These are phyloP conservation scores for Didymella lethalis DNA, from an alignment of 2,329 filamentous ascomycete genomes.

Conservation along the genomic window DNA sequence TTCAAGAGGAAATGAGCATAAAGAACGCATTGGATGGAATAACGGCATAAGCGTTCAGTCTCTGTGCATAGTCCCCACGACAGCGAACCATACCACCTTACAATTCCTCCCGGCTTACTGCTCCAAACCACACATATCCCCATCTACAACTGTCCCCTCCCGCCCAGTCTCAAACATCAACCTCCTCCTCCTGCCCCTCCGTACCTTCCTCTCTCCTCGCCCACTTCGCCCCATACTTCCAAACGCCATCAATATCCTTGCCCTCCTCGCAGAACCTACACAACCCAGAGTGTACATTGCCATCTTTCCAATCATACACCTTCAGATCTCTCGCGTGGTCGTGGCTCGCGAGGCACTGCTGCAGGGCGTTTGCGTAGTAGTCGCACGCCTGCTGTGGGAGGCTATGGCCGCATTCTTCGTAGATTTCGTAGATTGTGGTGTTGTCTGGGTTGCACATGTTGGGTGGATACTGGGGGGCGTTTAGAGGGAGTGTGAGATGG, in stretches of 20 bases:
- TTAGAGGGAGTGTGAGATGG: too few species aligned
- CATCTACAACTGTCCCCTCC: too few species aligned
- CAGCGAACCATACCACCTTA: neutral
- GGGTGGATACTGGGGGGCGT: neutral
- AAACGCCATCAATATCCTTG: conserved; percentile 3
- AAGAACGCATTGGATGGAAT: conserved; percentile 7
- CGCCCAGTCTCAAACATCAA: too few species aligned
- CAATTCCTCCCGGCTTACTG: neutral
- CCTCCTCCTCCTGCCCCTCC: neutral
- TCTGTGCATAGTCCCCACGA: neutral
- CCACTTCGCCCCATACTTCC: conserved; percentile 8
- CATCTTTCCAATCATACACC: neutral
- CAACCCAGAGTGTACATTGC: neutral
- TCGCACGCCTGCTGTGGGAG: conserved; percentile 5
- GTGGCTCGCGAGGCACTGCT: neutral
- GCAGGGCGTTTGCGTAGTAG: conserved; percentile 1
- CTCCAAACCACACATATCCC: too few species aligned
- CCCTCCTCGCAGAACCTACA: conserved; percentile 8
- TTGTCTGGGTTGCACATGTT: conserved; percentile 9
- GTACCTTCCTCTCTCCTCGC: neutral
- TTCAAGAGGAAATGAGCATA: conserved; percentile 41
- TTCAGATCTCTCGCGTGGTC: neutral
- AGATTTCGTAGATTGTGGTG: neutral
- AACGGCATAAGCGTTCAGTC: neutral
- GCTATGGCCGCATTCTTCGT: conserved; percentile 7